A percentile compares a stretch with the other conserved stretches of the same genome.
Conservation (phyloP, 805 yeast species). For the Vanderwaltozyma verrucispora region DNA sequence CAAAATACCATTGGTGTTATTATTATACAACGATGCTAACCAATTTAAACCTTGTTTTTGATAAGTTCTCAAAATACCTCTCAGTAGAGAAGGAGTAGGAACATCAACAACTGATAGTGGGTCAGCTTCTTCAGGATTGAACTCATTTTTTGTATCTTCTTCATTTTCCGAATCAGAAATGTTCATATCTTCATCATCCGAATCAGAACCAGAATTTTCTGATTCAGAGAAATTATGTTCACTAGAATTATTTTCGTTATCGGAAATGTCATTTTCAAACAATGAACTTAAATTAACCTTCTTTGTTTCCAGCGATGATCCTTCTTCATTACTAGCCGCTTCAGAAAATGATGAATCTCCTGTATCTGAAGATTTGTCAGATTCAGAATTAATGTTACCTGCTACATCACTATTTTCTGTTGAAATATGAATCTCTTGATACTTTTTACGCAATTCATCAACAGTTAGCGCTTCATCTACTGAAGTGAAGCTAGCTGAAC, state of each 20-base stretch:
- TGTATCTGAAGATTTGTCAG: constrained; percentile 3
- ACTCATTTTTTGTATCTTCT: constrained; percentile 2
- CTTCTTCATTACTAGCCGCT: not conserved
- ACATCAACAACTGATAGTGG: constrained; percentile 51
- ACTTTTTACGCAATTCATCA: constrained; percentile 35
- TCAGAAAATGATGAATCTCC: constrained; percentile 5
- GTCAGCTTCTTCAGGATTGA: constrained; percentile 4
- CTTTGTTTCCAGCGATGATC: not conserved
- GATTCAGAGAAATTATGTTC: constrained; percentile 27
- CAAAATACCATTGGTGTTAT: constrained; percentile 87
- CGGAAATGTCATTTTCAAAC: constrained; percentile 7
- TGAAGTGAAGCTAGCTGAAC: constrained; percentile 17
- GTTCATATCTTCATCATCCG: not conserved
- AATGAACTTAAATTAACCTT: constrained; percentile 1
- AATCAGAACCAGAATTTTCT: not conserved
- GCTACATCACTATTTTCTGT: no score
- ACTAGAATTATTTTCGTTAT: constrained; percentile 21
- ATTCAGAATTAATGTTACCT: constrained; percentile 1
- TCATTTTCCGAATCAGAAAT: constrained; percentile 8
- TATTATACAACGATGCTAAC: constrained; percentile 89
- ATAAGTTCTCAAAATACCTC: constrained; percentile 79
- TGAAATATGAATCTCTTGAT: constrained; percentile 21
- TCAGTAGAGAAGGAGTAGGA: constrained; percentile 61
- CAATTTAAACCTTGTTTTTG: constrained; percentile 96
- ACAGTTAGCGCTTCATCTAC: constrained; percentile 28